Base-by-base conservation (phyloP, 1,284 basidiomycete genomes). In the Melampsora americana region DNA sequence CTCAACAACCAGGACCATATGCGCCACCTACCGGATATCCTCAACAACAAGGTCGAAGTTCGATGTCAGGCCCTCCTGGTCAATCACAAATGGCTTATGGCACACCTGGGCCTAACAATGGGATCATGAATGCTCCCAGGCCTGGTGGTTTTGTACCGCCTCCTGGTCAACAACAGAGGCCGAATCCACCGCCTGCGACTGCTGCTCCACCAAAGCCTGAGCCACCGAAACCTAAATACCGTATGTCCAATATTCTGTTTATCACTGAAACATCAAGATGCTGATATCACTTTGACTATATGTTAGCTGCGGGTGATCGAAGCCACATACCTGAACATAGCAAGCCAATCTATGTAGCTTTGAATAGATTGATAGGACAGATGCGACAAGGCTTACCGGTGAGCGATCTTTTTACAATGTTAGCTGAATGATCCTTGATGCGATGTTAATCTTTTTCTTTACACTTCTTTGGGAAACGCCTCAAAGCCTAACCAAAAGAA, bases 261-360 rank as follows among this genome's bases (percentile, higher is more conserved):
- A 2, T 20, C 0, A 11, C 4, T 76, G 32, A 75, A 12, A 44
- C 11, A 23, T 59, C 18, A 23, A 9, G 6, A 59, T 59, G n/a
- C 20, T 59, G 53, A 59, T 16, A 9, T 14, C n/a, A 14, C 18
- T 30, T 9, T 11, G n/a, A n/a, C n/a, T 30, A 9, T 20, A 59
- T 23, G 7, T 11, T 81, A 95, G 92, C 94, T 42, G 86, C 89
- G 59, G 95, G 95, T 76, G 95, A 98, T 83, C 87, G 94, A 46
- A 89, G 88, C 39, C 95, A 97, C 83, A 95, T 98, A 77, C 90
- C 94, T 4, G 88, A 90, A 11, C 84, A 86, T 50, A 86, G 88
- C 56, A 84, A 85, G 79, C 88, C 90, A 0, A 89, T 92, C 69
- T 92, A 87, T 80, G 62, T 75, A 77, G 71, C 69, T 69, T 70